A percentile compares a stretch with the other conserved stretches of the same genome.
Conservation (phyloP, 192 early-diverging fungal genomes). For the Pecoramyces ruminantium region DNA sequence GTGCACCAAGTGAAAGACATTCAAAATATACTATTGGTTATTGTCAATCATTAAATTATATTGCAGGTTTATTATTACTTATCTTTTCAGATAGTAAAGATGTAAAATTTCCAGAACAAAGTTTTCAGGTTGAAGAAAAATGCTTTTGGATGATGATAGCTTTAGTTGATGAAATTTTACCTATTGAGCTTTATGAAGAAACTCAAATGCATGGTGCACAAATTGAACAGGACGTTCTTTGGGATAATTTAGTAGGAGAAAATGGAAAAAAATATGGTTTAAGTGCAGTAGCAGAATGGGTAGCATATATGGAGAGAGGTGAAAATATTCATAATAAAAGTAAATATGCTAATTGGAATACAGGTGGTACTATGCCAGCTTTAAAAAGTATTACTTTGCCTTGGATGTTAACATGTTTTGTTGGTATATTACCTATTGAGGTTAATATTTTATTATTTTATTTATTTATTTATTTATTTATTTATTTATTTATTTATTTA, state of each 20-base stretch:
- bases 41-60: conserved; percentile 68
- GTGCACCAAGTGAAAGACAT: conserved; percentile 4
- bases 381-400: conserved; percentile 60
- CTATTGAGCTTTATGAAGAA: conserved; percentile 53
- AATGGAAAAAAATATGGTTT: conserved; percentile 23
- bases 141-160: conserved; percentile 67
- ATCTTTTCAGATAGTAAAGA: conserved; percentile 16
- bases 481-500: too few species aligned
- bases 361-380: conserved; percentile 32
- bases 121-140: conserved; percentile 39
- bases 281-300: conserved; percentile 20
- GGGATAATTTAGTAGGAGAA: conserved; percentile 21
- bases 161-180: conserved; percentile 54
- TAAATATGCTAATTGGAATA: neutral
- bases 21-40: conserved; percentile 45
- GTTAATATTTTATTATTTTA: conserved; percentile 2
- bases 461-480: too few species aligned
- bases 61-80: conserved; percentile 54
- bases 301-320: conserved; percentile 11
- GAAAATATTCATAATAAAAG: neutral
- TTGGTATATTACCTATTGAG: conserved; percentile 59
- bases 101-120: neutral
- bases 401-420: conserved; percentile 69
- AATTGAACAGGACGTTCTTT: conserved; percentile 50
- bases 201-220: conserved; percentile 50